phyloP scores from a whole-genome alignment of 2,329 filamentous ascomycete genomes.

The Myriosclerotinia scirpicola region DNA sequence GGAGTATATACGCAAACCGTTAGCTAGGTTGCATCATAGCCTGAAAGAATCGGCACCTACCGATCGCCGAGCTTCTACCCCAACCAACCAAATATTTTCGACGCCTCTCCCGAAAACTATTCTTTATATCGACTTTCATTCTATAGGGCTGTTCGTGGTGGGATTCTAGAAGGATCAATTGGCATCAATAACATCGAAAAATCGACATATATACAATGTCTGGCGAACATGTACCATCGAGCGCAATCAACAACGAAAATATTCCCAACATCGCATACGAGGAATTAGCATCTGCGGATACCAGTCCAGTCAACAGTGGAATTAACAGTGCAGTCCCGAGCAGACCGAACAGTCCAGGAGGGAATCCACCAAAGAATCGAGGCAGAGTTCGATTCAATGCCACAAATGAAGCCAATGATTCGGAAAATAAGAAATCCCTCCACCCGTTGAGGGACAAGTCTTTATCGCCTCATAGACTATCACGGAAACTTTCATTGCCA shows the following conservation, averaged over 20 bases:
- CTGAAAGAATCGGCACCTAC: constrained; percentile 16
- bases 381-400: constrained; percentile 40
- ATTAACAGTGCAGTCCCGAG: constrained; percentile 31
- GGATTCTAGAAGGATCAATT: constrained; percentile 5
- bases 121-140: constrained; percentile 7
- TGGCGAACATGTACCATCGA: constrained; percentile 6
- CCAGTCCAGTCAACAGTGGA: constrained; percentile 1
- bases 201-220: constrained; percentile 1
- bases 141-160: constrained; percentile 3
- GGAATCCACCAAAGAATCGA: constrained; percentile 26
- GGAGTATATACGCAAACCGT: constrained; percentile 1
- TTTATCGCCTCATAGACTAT: constrained; percentile 20
- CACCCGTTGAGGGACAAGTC: constrained; percentile 34
- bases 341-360: constrained; percentile 34
- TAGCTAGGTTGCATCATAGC: constrained; percentile 18
- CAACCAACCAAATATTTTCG: constrained; percentile 3
- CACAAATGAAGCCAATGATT: constrained; percentile 39
- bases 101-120: background rate
- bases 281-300: constrained; percentile 4
- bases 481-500: constrained; percentile 25
- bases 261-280: constrained; percentile 5
- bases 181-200: background rate
- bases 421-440: constrained; percentile 34
- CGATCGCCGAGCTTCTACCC: constrained; percentile 4
- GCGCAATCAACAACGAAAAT: constrained; percentile 12